Evolutionary conservation across 371 early-diverging fungal genomes (phyloP).

Genomic region (Mortierella sp.): DNA sequence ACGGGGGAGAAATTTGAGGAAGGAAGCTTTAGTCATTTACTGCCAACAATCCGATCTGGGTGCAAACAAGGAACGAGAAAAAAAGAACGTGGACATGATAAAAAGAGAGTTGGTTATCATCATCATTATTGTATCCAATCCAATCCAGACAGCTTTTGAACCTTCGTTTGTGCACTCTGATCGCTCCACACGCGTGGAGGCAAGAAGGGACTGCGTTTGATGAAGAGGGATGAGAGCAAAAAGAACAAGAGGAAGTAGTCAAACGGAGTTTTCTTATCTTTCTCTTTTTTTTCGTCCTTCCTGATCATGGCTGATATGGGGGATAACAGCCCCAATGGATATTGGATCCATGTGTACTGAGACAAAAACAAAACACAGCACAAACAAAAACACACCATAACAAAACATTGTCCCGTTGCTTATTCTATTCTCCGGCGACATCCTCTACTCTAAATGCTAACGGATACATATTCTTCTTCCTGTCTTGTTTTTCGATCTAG

Average conservation of each 20-base stretch:
- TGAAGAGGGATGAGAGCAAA: not conserved
- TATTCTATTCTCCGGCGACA: not conserved
- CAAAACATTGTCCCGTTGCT: not conserved
- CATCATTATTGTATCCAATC: not conserved
- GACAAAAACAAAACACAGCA: not conserved
- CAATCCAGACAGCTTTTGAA: not conserved
- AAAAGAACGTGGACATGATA: not conserved
- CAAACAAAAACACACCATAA: not conserved
- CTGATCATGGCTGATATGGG: slow-evolving; percentile 5
- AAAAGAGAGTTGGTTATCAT: slow-evolving; percentile 6
- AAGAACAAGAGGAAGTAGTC: not conserved
- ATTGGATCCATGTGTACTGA: not conserved
- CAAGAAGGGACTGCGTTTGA: not conserved
- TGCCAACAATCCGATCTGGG: not conserved
- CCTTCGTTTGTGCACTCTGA: not conserved
- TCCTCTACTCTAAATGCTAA: not conserved
- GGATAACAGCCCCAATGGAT: not conserved
- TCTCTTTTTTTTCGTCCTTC: no score
- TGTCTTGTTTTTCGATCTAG: slow-evolving; percentile 15
- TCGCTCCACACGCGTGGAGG: not conserved
- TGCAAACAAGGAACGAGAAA: not conserved
- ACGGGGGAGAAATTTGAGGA: not conserved
- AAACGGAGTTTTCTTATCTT: slow-evolving; percentile 8
- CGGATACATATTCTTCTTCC: not conserved
- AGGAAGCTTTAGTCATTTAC: not conserved